phyloP scores from a whole-genome alignment of 192 early-diverging fungal genomes.

The Coemansia sp. region DNA sequence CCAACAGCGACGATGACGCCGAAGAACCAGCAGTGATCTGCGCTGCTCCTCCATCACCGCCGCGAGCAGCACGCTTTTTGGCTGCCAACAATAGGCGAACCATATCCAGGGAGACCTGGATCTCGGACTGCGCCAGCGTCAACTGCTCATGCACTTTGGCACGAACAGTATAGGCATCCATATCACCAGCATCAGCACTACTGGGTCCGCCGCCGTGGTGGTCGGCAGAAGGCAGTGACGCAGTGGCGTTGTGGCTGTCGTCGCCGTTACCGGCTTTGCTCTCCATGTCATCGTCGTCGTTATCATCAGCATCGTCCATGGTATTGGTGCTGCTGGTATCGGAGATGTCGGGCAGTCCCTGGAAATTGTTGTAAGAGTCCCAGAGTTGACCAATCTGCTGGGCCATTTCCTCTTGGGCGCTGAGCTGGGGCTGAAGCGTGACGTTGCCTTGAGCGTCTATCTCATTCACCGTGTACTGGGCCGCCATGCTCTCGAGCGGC shows the following conservation, averaged over 20 bases:
- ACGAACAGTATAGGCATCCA: constrained; percentile 45
- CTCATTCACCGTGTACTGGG: constrained; percentile 24
- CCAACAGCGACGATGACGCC: no score
- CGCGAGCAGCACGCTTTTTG: constrained; percentile 24
- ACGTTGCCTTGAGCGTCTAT: constrained; percentile 21
- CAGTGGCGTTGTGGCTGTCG: background rate
- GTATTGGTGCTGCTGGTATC: background rate
- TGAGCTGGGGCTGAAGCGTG: constrained; percentile 18
- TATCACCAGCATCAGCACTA: no score
- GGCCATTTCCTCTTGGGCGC: constrained; percentile 30
- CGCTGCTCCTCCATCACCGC: background rate
- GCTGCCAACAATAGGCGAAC: constrained; percentile 48
- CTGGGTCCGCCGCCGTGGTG: no score
- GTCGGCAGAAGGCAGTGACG: no score
- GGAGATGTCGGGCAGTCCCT: constrained; percentile 19
- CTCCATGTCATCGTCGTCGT: background rate
- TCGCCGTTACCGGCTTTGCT: background rate
- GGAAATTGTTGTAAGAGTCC: constrained; percentile 39
- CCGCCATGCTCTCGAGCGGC: constrained; percentile 30
- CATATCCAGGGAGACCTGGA: constrained; percentile 48
- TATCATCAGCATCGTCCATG: background rate
- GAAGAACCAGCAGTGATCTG: background rate
- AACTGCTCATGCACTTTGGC: constrained; percentile 38
- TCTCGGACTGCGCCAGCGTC: constrained; percentile 47
- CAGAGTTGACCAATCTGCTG: constrained; percentile 51